Evolutionary conservation across 2,329 filamentous ascomycete species (phyloP), one percentile per base, ranked within the genome.

Genomic region (Beauveria sp.): DNA sequence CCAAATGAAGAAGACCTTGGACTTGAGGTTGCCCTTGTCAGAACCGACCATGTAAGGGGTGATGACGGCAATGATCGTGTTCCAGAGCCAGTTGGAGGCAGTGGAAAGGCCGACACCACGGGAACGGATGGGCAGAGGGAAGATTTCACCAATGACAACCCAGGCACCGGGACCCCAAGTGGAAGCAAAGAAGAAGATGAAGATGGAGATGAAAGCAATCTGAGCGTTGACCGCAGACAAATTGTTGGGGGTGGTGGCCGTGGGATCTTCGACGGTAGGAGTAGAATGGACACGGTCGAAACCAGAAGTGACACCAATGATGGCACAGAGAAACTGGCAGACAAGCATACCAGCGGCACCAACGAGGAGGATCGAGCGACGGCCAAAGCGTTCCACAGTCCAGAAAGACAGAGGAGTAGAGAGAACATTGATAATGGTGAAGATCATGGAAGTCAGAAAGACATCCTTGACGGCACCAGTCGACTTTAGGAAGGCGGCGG

Each of bases 21-120:
- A 81, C 69, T 81, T 82, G 62, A 92, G 78, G 75, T 91, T 86
- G 65, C 85, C 87, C 64, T 82, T 75, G 63, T 83, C 77, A 46
- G 74, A 68, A 40, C 83, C 84, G 40, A 89, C 82, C 75, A 90
- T 87, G 79, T 88, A 90, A 18, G 88, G 88, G 8, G 85, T 89
- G 74, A 91, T 89, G 72, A 91, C 82, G 63, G 85, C 74, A 58
- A 83, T 83, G 70, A 83, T 82, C 74, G 87, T 91, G 79, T 92
- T 95, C 90, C 90, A 95, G 65, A 95, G 83, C 91, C 91, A 96
- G 84, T 96, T 96, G 72, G 87, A 91, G 64, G 91, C 89, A 9
- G 92, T 96, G 46, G 91, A 93, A 50, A 96, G 82, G 68, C 84
- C 91, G 63, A 96, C 91, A 78, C 92, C 92, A 67, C 90, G 89